A percentile compares a stretch with the other conserved stretches of the same genome.
phyloP scores from a whole-genome alignment of 2,329 filamentous ascomycete genomes.

The Cercospora sp. region DNA sequence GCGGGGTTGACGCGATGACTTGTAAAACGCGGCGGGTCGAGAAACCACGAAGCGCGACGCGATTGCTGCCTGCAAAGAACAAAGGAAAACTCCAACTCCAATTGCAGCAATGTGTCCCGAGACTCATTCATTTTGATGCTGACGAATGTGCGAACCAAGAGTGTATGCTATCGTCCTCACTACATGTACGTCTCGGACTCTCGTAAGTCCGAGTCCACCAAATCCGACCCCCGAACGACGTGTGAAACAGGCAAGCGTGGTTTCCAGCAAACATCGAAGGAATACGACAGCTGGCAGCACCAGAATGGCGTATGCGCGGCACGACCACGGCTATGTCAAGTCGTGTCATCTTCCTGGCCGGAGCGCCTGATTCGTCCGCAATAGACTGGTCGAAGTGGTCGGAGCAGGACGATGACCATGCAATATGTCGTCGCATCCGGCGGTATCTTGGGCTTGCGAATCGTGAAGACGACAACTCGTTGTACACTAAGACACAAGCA shows the following conservation, averaged over 20 bases:
- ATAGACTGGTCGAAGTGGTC: slow-evolving; percentile 62
- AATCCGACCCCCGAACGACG: background rate
- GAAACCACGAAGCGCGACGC: background rate
- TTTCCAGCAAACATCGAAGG: background rate
- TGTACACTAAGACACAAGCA: background rate
- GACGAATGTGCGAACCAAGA: background rate
- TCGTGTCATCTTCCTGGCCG: slow-evolving; percentile 54
- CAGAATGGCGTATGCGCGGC: slow-evolving; percentile 4
- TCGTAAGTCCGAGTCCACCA: slow-evolving; percentile 6
- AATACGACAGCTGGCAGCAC: background rate
- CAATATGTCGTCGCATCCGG: slow-evolving; percentile 1
- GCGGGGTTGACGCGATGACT: background rate
- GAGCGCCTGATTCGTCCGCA: slow-evolving; percentile 58
- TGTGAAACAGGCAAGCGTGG: background rate
- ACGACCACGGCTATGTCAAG: slow-evolving; percentile 3
- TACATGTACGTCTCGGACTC: background rate
- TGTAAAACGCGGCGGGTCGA: background rate
- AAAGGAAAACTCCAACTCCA: background rate
- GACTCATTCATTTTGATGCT: background rate
- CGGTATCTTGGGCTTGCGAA: slow-evolving; percentile 23
- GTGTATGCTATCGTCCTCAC: background rate
- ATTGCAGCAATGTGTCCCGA: background rate
- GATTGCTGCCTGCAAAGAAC: background rate
- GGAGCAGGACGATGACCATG: slow-evolving; percentile 34
- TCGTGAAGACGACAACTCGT: background rate